These are phyloP conservation scores for Tanacetum coccineum DNA, from an alignment of 129 eudicot genomes.

Conservation along the genomic window DNA sequence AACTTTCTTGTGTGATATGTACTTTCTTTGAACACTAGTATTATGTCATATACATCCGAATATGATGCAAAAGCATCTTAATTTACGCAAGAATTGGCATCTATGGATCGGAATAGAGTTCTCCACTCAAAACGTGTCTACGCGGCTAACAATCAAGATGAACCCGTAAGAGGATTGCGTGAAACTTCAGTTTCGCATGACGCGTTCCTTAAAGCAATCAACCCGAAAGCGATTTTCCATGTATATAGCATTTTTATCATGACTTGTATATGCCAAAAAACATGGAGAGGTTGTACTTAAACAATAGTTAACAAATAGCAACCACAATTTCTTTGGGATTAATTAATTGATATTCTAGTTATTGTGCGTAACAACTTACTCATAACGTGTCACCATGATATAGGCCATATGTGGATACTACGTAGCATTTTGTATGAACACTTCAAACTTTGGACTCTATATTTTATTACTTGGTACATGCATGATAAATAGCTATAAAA, in stretches of 20 bases:
- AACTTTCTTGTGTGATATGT: not conserved
- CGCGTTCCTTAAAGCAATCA: not conserved
- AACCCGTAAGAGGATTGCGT: not conserved
- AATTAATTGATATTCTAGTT: too few relatives aligned
- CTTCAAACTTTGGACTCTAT: too few relatives aligned
- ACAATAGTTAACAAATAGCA: too few relatives aligned
- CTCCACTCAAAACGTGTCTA: slow-evolving; percentile 10
- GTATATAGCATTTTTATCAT: not conserved
- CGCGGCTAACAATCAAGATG: not conserved
- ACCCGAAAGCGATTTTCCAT: not conserved
- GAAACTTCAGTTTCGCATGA: not conserved
- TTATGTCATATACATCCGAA: not conserved
- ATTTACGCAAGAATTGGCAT: not conserved
- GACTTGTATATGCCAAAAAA: not conserved
- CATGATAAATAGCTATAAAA: too few relatives aligned
- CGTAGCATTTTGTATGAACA: too few relatives aligned
- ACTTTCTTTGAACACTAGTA: not conserved
- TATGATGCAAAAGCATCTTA: slow-evolving; percentile 9
- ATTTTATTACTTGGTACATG: too few relatives aligned
- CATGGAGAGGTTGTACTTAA: too few relatives aligned
- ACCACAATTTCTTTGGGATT: too few relatives aligned
- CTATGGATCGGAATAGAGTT: not conserved
- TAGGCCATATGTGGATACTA: too few relatives aligned
- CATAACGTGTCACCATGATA: too few relatives aligned
- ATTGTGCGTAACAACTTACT: too few relatives aligned